A percentile compares a stretch with the other conserved stretches of the same genome.
phyloP scores from a whole-genome alignment of 1,284 basidiomycete genomes.

The Amylostereum areolatum region DNA sequence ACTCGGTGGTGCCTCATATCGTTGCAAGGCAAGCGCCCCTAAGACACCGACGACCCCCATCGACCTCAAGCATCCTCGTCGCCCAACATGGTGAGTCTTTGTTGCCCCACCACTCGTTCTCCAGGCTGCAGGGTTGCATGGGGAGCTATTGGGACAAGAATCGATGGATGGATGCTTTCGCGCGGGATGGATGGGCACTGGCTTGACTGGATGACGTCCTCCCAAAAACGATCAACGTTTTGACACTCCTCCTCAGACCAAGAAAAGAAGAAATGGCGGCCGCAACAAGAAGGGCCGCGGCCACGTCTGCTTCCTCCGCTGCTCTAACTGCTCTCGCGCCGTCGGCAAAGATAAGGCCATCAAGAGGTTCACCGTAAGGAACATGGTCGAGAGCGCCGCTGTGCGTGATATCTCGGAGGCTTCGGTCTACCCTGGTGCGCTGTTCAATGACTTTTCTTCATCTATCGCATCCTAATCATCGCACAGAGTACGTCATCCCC shows the following conservation, averaged over 20 bases:
- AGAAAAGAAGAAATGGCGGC: conserved; percentile 98
- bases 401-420: conserved; percentile 98
- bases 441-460: not conserved
- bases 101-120: conserved; percentile 4
- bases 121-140: conserved; percentile 7
- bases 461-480: conserved; percentile 4
- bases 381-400: conserved; percentile 99
- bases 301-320: conserved; percentile 90
- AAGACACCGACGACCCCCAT: conserved; percentile 18
- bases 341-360: conserved; percentile 99
- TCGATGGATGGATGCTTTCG: conserved; percentile 7
- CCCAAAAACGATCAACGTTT: not conserved
- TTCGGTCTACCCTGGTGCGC: conserved; percentile 86
- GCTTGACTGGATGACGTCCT: not conserved
- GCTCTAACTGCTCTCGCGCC: conserved; percentile 97
- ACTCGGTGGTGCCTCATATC: not conserved
- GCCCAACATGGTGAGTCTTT: conserved; percentile 28
- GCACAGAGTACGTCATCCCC: conserved; percentile 89
- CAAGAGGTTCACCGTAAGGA: conserved; percentile 99
- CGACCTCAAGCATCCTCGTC: conserved; percentile 24
- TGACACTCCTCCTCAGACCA: conserved; percentile 60
- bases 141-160: conserved; percentile 2
- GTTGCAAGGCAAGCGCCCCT: conserved; percentile 12
- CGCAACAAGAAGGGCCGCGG: conserved; percentile 99
- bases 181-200: conserved; percentile 1